Percentiles rank a stretch among this genome's conserved stretches.
Evolutionary conservation across 1,284 basidiomycete species (phyloP).

Genomic region (Austroboletus niveus): DNA sequence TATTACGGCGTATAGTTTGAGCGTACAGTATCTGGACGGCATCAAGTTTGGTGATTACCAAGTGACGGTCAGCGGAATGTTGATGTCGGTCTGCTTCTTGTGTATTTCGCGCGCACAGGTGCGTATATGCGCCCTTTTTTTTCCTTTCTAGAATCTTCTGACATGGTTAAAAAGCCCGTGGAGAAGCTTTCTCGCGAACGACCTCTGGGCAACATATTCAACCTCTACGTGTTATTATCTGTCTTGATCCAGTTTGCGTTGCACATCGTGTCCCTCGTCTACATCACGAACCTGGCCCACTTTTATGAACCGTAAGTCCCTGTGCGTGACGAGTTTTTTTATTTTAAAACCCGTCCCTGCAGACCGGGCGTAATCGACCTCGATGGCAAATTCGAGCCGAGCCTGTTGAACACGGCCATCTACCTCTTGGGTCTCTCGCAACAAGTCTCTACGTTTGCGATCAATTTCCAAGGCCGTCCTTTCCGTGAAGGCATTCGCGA

Average conservation of each 20-base stretch:
- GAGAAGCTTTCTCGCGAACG: constrained; percentile 90
- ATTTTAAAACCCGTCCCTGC: background rate
- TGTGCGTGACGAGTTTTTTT: no score
- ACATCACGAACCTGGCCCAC: constrained; percentile 86
- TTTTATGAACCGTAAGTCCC: constrained; percentile 67
- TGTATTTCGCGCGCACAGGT: constrained; percentile 97
- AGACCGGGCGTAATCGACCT: constrained; percentile 84
- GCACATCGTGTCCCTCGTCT: constrained; percentile 85
- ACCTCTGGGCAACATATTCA: constrained; percentile 93
- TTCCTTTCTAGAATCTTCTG: constrained; percentile 1
- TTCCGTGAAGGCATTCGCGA: constrained; percentile 96
- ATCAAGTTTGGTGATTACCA: constrained; percentile 99
- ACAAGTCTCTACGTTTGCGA: constrained; percentile 94
- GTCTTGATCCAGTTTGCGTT: constrained; percentile 90
- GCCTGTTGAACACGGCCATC: constrained; percentile 90
- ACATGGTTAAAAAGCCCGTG: constrained; percentile 58
- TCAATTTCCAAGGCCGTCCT: constrained; percentile 96
- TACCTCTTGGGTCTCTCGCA: constrained; percentile 92
- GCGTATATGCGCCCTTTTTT: constrained; percentile 8
- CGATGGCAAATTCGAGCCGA: constrained; percentile 93
- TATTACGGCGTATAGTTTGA: constrained; percentile 93
- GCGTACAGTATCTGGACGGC: constrained; percentile 94
- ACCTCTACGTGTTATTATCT: constrained; percentile 88
- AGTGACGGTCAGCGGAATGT: constrained; percentile 88
- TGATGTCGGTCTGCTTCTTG: constrained; percentile 97